Evolutionary conservation across 176 grass and related monocot species (phyloP), one percentile per base, ranked within the genome.

Genomic region (Dactylis glomerata): DNA sequence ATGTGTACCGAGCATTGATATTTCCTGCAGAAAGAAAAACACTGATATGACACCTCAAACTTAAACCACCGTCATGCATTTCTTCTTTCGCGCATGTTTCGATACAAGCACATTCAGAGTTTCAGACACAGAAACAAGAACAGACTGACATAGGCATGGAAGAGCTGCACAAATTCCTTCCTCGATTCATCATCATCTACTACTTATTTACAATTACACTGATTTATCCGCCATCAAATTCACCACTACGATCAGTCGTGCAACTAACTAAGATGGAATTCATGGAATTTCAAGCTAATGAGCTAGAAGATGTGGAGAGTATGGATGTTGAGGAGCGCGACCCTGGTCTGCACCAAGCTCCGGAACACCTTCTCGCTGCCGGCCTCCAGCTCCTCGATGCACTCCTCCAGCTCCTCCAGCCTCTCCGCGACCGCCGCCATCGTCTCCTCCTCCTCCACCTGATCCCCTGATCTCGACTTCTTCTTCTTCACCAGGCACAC

Each of bases 301-400:
- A 52, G 66, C n/a, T 89, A 94, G 28, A 90, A 90, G 55, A 88
- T 88, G 80, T 94, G 75, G 0, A 74, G 71, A 3, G 96, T 95
- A 70, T 84, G 83, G 2, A 95, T 87, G 83, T 98, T 98, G 16
- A 98, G 89, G 8, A 98, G 89, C 0, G 83, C 85, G 10, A 98
- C 95, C 88, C 95, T 88, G 1, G 79, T 85, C 33, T 90, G 92
- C 24, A 98, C 70, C 4, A 98, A 73, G 76, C 89, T 90, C 54
- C 91, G 80, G 68, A 90, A 93, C 50, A 95, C 96, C 80, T 86
- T 83, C 12, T 92, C 96, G 65, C 92, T 90, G 26, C 85, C 81
- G 31, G 31, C 82, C 67, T 98, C 92, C 0, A 95, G 78, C 30
- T 81, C 86, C 11, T 79, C 85, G 51, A 98, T 75, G 77, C 73